Base-by-base conservation (phyloP, 225 moss, liverwort and hornwort genomes). In the Antitrichia curtipendula region DNA sequence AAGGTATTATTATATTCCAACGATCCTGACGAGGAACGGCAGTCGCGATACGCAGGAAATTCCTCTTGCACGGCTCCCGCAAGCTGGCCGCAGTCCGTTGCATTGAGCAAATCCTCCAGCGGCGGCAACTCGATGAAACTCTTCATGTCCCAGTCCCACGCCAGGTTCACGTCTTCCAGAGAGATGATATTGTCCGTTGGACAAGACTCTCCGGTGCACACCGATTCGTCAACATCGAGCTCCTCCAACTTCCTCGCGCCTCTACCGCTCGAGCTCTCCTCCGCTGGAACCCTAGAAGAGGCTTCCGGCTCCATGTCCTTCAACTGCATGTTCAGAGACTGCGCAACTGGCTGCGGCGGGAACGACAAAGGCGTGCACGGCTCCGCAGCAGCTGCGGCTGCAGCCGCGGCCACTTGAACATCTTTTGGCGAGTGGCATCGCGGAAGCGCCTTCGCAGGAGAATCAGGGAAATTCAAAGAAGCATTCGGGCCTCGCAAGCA, bases 401-500 rank as follows among this genome's bases (percentile, higher is more conserved):
- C 90, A 10, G 93, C 93, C 24, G 93, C 91, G 5, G 90, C 90
- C 52, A 85, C 86, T 76, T 93, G 93, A 10, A 93, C 82, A 3
- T 93, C 91, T 62, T 82, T 93, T 0, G 93, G 91, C 17, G 93
- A 89, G 25, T 88, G 40, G 41, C 90, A 90, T 0, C 60, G 63
- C 12, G 93, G 91, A 5, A 91, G 87, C 61, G 53, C 84, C 59
- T 84, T 78, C 23, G 91, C 81, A 10, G 88, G 91, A 4, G 91
- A 93, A 47, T 91, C 91, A 13, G 91, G 91, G 19, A 93, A 93
- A 27, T 93, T 93, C 27, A 93, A 41, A 2, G 84, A 71, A 5
- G 93, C 93, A 34, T 90, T 91, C 4, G 93, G 91, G 1, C 93
- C 93, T 66, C 93, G 78, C 88, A 93, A 57, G 45, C 93, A 93